Conservation (phyloP, 306 rosid species). For the Myrica gale region DNA sequence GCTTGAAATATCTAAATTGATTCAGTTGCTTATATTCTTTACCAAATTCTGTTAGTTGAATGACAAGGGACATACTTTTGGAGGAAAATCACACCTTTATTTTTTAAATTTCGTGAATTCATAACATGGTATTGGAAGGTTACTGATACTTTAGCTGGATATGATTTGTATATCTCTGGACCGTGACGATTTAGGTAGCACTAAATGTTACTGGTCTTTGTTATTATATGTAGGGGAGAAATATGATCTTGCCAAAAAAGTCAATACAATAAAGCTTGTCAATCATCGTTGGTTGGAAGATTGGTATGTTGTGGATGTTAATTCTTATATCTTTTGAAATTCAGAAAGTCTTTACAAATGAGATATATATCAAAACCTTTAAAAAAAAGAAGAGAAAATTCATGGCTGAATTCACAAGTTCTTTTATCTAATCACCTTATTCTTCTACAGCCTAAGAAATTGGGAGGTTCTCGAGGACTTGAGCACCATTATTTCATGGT, state of each 20-base stretch:
- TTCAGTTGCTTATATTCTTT: neutral
- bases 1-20: neutral
- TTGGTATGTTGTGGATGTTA: constrained; percentile 46
- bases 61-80: neutral
- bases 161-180: neutral
- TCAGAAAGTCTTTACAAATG: neutral
- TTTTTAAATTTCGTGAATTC: no score
- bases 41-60: neutral
- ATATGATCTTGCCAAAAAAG: constrained; percentile 76
- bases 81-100: neutral
- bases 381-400: neutral
- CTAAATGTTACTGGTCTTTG: constrained; percentile 3
- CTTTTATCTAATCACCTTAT: constrained; percentile 20
- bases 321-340: constrained; percentile 4
- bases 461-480: constrained; percentile 45
- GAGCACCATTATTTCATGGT: neutral
- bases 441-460: constrained; percentile 62
- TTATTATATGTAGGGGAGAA: constrained; percentile 65
- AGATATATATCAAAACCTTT: neutral
- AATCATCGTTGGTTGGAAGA: constrained; percentile 94
- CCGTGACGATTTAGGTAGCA: neutral
- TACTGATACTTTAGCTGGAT: neutral
- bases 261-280: constrained; percentile 69
- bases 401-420: neutral
- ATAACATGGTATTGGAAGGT: neutral